Evolutionary conservation across 345 rosid species (phyloP), one percentile per base, ranked within the genome.

Genomic region (Barbarea vulgaris): DNA sequence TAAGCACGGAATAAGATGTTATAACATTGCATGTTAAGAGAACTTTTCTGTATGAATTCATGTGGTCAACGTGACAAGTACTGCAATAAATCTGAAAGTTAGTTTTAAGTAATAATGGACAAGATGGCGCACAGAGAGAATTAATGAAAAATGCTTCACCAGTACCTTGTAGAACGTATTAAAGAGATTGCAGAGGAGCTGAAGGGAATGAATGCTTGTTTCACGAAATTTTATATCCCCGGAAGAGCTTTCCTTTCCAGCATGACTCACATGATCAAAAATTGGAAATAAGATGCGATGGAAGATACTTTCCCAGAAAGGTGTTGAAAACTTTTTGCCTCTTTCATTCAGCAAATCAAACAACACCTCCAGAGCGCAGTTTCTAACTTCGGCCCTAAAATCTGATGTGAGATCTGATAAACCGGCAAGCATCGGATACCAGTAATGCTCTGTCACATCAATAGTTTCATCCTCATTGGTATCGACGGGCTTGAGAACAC

Each of bases 381-480:
- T 87, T 74, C 96, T 81, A 80, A 93, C 94, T 83, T 90, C 97
- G 3, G 94, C 73, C 75, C 97, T 84, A 17, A 84, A 82, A 81
- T 92, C 96, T 73, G 90, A 86, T 34, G 94, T 92, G 77, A 92
- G 85, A 84, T 92, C 97, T 55, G 97, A 92, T 67, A 92, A 83
- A 79, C 96, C 97, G 47, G 96, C 96, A 51, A 92, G 87, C 96
- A 92, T 90, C 9, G 96, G 97, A 83, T 84, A 92, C 97, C 97
- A 90, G 73, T 86, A 92, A 83, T 90, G 91, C 82, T 92, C 97
- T 47, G 97, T 90, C 65, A 92, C 88, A 72, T 92, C 97, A 77
- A 88, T 80, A 61, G 77, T 81, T 66, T 77, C 85, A 73, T 91
- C 93, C 57, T 52, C 82, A 61, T 67, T 79, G 64, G 56, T 48